Base-by-base conservation (phyloP, 2,329 filamentous ascomycete genomes). In the Colletotrichum neosansevieriae region DNA sequence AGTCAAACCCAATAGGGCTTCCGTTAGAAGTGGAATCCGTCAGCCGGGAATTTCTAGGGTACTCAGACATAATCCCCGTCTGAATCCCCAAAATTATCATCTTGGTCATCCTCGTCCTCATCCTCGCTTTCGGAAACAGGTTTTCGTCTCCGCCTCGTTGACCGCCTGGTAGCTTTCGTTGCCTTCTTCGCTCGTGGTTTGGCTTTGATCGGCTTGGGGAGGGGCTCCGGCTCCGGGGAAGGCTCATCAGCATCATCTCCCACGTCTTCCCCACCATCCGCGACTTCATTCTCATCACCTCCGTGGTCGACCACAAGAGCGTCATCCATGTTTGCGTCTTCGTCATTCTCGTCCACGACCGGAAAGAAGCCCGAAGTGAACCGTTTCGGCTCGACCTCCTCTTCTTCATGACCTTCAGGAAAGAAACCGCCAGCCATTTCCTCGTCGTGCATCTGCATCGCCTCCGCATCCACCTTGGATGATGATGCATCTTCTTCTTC, bases 371-470 rank as follows among this genome's bases (percentile, higher is more conserved):
- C 80, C 1, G 84, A 86, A 1, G 77, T 80, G 4, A 78, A 73
- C 63, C 13, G 58, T 70, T 42, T 79, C 78, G 58, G 17, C 3
- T 76, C 78, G 5, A 79, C 78, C 13, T 82, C 82, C 17, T 84
- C 84, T 45, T 84, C 82, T 32, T 87, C 84, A 57, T 83, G 85
- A 1, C 84, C 86, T 65, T 88, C 86, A 0, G 85, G 87, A 9
- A 91, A 75, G 72, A 91, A 91, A 0, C 89, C 89, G 0, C 89
- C 78, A 6, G 79, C 78, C 11, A 82, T 82, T n/a, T 84, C 84
- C 45, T 84, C 82, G 29, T 88, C 84, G 56, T 83, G 76, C 19
- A 75, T 69, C 4, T 72, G 69, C 59, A 71, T 71, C 61, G 73
- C 74, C 32, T 69, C 67, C 2, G 71, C 71, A 78, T 9, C 71